These are phyloP conservation scores for Cornus kousa DNA, from an alignment of 148 eudicot genomes.

Conservation along the genomic window DNA sequence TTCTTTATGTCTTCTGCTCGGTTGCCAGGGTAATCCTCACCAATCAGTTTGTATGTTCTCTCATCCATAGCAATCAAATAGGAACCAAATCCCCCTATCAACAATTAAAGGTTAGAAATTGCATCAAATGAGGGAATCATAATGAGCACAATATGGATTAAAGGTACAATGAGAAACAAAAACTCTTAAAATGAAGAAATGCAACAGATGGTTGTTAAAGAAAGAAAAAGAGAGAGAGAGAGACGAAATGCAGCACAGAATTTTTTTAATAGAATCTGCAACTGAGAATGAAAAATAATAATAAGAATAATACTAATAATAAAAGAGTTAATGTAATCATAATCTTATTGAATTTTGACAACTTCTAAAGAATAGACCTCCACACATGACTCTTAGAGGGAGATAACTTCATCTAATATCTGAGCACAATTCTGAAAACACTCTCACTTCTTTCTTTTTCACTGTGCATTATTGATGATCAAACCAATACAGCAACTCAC, in stretches of 20 bases:
- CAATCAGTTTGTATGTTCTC: constrained; percentile 82
- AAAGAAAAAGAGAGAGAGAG: too few relatives aligned
- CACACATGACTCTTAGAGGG: not conserved
- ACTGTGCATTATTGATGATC: not conserved
- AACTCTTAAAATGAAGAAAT: too few relatives aligned
- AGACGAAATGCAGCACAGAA: too few relatives aligned
- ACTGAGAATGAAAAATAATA: too few relatives aligned
- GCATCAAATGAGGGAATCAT: not conserved
- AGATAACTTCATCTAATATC: not conserved
- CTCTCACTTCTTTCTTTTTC: not conserved
- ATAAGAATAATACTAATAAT: too few relatives aligned
- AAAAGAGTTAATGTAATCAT: too few relatives aligned
- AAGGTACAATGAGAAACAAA: too few relatives aligned
- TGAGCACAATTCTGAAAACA: not conserved
- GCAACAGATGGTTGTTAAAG: too few relatives aligned
- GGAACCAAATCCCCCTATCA: constrained; percentile 86
- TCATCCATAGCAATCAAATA: constrained; percentile 93
- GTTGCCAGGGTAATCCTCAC: constrained; percentile 82
- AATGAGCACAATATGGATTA: not conserved
- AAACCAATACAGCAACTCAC: not conserved
- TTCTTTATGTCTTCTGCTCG: constrained; percentile 80
- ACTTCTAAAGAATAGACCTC: not conserved
- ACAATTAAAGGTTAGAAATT: constrained; percentile 5
- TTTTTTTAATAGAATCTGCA: too few relatives aligned
- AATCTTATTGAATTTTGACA: not conserved